A percentile compares a stretch with the other conserved stretches of the same genome.
Evolutionary conservation across 1,284 basidiomycete genomes (phyloP).

Genomic region (Cutaneotrichosporon cyanovorans): DNA sequence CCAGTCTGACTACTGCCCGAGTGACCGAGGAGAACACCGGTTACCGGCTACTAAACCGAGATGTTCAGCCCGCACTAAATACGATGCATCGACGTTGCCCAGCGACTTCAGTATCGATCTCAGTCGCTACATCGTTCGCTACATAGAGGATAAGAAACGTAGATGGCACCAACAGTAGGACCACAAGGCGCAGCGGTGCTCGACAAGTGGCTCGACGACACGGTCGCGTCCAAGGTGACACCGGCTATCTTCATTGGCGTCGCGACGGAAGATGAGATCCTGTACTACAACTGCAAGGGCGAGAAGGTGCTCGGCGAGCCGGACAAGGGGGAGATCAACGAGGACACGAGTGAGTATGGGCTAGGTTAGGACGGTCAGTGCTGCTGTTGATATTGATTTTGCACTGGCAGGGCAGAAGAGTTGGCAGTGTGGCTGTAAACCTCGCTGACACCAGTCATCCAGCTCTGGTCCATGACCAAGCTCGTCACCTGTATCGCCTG

Average conservation of each 20-base stretch:
- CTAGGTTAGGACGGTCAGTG: too few relatives aligned
- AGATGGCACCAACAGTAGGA: neutral
- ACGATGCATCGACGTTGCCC: too few relatives aligned
- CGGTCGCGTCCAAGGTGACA: conserved; percentile 10
- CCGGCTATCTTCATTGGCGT: conserved; percentile 29
- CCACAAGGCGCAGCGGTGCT: conserved; percentile 9
- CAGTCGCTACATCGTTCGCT: too few relatives aligned
- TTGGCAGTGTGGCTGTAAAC: neutral
- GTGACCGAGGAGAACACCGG: too few relatives aligned
- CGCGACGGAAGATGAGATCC: conserved; percentile 25
- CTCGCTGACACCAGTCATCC: conserved; percentile 15
- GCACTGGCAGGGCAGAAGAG: too few relatives aligned
- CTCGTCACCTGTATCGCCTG: conserved; percentile 16
- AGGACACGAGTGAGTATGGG: conserved; percentile 31
- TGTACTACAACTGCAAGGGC: conserved; percentile 29
- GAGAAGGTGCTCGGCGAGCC: conserved; percentile 26
- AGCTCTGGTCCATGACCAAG: conserved; percentile 34
- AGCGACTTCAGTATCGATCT: too few relatives aligned
- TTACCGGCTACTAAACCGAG: too few relatives aligned
- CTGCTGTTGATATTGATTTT: too few relatives aligned
- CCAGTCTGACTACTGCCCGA: too few relatives aligned
- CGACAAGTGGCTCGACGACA: conserved; percentile 18
- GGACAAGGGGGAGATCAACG: conserved; percentile 21
- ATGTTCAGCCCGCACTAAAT: too few relatives aligned
- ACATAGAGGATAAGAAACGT: too few relatives aligned